Evolutionary conservation across 2,329 filamentous ascomycete genomes (phyloP), one percentile per base, ranked within the genome.

Genomic region (Microthyrium microscopicum): DNA sequence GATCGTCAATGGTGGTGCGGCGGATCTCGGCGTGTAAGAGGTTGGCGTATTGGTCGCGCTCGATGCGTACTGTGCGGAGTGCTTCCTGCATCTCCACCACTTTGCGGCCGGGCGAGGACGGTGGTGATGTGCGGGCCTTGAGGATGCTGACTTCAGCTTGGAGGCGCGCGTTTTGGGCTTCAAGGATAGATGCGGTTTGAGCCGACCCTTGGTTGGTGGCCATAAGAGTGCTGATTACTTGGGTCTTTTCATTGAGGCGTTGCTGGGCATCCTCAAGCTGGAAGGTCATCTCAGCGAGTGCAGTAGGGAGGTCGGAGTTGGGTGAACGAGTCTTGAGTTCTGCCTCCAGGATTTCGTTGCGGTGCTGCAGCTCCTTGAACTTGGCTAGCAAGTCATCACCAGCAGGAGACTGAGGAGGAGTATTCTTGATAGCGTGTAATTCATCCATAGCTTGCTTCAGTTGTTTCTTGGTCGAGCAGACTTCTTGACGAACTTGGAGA

Each of bases 11-110:
- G 58, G 51, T 29, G 12, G 25, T 31, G 15, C 48, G 51, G 26
- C 56, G 46, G 20, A 61, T 50, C 35, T 61, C 56, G 0, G 49
- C 45, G 20, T 59, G 49, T 5, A 61, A 42, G 3, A 62, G 44
- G 1, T 51, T 42, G 28, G 55, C 52, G 39, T 56, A 52, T 18
- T 51, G 48, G 22, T 60, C 55, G 7, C 58, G 41, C 35, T 60
- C 54, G 20, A 44, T 49, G 38, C 54, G 44, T 1, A 48, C 34
- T 5, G 41, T 42, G 16, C 44, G 44, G 1, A 53, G 35, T 2
- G 44, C 40, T 28, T 46, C 47, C 15, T 49, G 47, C 31, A 51
- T 53, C 11, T 38, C 37, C 20, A 30, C 36, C 20, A 27, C 19
- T 27, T 15, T 35, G 19, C 32, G 24, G 22, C 22, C 9, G 13